Evolutionary conservation across 352 stramenopile genomes (phyloP), one percentile per base, ranked within the genome.

Genomic region (Blastocystis sp.): DNA sequence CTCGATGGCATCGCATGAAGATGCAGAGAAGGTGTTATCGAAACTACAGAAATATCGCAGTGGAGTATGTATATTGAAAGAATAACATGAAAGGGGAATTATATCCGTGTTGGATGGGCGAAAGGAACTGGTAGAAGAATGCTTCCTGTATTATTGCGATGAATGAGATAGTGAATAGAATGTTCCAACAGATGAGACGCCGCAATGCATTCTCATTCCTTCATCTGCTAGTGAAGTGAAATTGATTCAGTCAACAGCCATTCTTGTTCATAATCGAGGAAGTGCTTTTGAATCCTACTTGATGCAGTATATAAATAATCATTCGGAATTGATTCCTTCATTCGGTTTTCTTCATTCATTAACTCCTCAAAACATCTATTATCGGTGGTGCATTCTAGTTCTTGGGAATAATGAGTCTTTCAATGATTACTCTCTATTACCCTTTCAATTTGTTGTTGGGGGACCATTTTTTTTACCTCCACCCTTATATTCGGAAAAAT

Each of bases 361-460:
- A 19, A 37, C n/a, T 35, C 27, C 48, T 33, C 9, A 2, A 2
- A 66, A 66, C 42, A 6, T 66, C n/a, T 84, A 51, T 51, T 84
- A 84, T 64, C 73, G 73, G 17, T 84, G 73, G 73, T 84, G 73
- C n/a, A n/a, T 84, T 44, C 24, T 84, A 27, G 51, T 69, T 40
- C 73, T 84, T 24, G 73, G 73, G 30, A 69, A 51, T 15, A 68
- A 68, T 51, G 73, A 84, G 33, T 37, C 48, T 17, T 84, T 84
- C 51, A 15, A 54, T 37, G 22, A 33, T 0, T 44, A 84, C 48
- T 84, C 73, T 24, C 53, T 84, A 19, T n/a, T 84, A 6, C 73
- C 73, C 4, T 84, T 84, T 57, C 35, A 60, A 3, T 84, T 84
- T 40, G 22, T 84, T 1, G 15, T 37, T 24, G 44, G 44, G 22